Percentiles rank a stretch among this genome's conserved stretches.
Evolutionary conservation across 192 early-diverging fungal genomes (phyloP).

Genomic region (Chytriomyces sp.): DNA sequence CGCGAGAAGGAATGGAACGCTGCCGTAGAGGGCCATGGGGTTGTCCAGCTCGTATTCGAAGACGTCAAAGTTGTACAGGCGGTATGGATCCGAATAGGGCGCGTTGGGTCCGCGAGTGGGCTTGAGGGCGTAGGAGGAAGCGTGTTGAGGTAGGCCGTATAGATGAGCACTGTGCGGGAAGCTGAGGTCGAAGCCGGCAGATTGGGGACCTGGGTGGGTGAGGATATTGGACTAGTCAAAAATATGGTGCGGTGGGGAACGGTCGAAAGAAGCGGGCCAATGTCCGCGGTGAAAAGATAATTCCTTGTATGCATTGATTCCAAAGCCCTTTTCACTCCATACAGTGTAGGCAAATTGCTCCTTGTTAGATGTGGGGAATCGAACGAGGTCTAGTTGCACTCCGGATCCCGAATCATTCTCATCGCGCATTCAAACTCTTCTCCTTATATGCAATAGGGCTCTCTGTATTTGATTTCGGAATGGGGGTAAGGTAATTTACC

Average conservation of each 20-base stretch:
- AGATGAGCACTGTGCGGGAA: conserved; percentile 86
- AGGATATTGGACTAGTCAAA: not conserved
- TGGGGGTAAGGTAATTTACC: conserved; percentile 53
- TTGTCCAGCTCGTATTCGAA: conserved; percentile 96
- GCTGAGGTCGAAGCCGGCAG: conserved; percentile 88
- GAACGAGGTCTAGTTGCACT: no score
- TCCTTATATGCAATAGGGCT: not conserved
- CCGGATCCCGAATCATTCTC: no score
- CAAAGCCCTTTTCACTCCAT: no score
- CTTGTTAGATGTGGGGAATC: no score
- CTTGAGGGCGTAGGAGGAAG: conserved; percentile 81
- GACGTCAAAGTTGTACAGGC: conserved; percentile 96
- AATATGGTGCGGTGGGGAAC: not conserved
- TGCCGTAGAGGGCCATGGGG: conserved; percentile 97
- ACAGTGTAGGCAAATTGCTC: no score
- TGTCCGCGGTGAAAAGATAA: no score
- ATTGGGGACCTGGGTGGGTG: conserved; percentile 74
- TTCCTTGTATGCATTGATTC: no score
- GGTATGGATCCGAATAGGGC: conserved; percentile 88
- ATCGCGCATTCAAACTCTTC: no score
- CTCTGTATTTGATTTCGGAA: not conserved
- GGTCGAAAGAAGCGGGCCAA: not conserved
- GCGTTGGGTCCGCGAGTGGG: conserved; percentile 76
- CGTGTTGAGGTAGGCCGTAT: conserved; percentile 97
- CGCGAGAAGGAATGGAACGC: conserved; percentile 91